Conservation (phyloP, 148 eudicot genomes). For the Chenopodium formosanum region DNA sequence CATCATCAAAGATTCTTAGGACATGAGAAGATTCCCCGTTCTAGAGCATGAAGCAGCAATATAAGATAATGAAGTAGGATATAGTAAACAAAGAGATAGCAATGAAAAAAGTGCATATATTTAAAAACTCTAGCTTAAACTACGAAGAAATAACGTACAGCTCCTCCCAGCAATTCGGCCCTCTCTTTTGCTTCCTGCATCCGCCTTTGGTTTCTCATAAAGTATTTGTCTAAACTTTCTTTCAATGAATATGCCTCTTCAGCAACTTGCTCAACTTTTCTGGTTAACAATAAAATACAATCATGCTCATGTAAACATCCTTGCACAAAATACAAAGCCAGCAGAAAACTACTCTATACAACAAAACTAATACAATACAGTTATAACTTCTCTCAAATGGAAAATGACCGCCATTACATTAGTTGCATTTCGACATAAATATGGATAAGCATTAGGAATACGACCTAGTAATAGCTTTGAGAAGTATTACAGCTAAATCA, state of each 20-base stretch:
- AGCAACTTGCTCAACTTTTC: slow-evolving; percentile 92
- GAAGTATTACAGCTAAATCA: too few species aligned
- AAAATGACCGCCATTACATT: not conserved
- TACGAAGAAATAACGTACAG: slow-evolving; percentile 41
- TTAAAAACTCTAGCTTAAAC: not conserved
- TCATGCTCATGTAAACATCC: not conserved
- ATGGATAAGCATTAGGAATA: too few species aligned
- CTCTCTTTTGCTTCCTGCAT: slow-evolving; percentile 89
- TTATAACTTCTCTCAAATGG: not conserved
- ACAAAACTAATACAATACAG: not conserved
- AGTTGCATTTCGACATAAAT: too few species aligned
- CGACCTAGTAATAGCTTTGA: too few species aligned
- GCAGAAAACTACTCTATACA: not conserved
- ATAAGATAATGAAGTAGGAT: not conserved
- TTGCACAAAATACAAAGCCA: not conserved
- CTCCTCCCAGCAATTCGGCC: slow-evolving; percentile 84
- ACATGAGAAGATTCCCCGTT: slow-evolving; percentile 85
- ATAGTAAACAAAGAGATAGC: not conserved
- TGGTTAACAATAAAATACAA: slow-evolving; percentile 22
- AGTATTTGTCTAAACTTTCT: slow-evolving; percentile 78
- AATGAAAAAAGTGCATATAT: not conserved
- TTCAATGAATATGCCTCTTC: slow-evolving; percentile 95
- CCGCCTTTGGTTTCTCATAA: slow-evolving; percentile 59
- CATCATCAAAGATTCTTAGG: slow-evolving; percentile 88
- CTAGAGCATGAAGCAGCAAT: slow-evolving; percentile 26